Evolutionary conservation across 2,329 filamentous ascomycete genomes (phyloP), one percentile per base, ranked within the genome.

Genomic region (Colletotrichum coccodes): DNA sequence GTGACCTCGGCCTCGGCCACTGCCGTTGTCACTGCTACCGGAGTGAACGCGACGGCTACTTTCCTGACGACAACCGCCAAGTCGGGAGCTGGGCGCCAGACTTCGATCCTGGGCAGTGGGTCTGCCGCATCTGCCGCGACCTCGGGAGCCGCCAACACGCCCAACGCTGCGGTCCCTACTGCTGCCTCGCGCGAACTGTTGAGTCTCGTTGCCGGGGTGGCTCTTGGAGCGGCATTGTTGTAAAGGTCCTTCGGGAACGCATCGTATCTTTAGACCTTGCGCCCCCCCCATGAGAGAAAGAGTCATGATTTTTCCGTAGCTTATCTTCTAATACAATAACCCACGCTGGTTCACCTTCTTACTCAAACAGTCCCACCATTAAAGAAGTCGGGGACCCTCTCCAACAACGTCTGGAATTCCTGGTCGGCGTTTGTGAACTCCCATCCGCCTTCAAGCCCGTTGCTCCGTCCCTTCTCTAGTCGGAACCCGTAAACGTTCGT

Each of bases 341-440:
- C 26, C 26, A 50, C 18, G 6, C 12, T n/a, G 6, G 26, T 62
- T 1, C 11, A 14, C 14, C 18, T 38, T 26, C 12, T 42, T 11
- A 3, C 26, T 32, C 12, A 36, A 16, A 57, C 42, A 5, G 26
- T 50, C 0, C 52, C 59, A 5, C 52, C 34, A 11, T 52, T 0
- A 76, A 8, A 79, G 72, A 56, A 77, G 44, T 58, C 18, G 0
- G 67, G 67, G 2, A 70, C 57, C 71, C 61, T 74, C 34, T 7
- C 77, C 67, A 38, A 74, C 73, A 64, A 68, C 12, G 46, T 58
- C 58, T 75, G 75, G 36, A 76, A 64, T 36, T 78, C 76, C 8
- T 64, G 64, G 68, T 79, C 78, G 4, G 72, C 7, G 16, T 72
- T 18, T 72, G 75, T 12, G 18, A 65, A 36, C 68, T 73, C 2